These are phyloP conservation scores for Exophiala dermatitidis DNA, from an alignment of 2,329 filamentous ascomycete species.

Conservation along the genomic window DNA sequence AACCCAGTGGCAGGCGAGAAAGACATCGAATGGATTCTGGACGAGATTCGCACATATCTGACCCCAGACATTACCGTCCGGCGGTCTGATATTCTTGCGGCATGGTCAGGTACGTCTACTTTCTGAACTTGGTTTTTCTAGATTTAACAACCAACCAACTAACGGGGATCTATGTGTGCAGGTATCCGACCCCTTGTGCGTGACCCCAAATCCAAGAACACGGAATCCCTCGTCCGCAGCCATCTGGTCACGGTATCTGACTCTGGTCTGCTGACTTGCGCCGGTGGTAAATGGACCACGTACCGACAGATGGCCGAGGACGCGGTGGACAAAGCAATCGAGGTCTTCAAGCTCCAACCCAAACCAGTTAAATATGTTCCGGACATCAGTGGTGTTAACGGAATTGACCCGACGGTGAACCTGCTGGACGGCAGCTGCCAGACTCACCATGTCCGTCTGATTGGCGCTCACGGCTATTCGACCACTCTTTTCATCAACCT, in stretches of 20 bases:
- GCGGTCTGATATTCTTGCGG: constrained; percentile 74
- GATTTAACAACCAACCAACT: not conserved
- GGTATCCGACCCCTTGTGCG: constrained; percentile 76
- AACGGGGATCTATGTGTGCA: not conserved
- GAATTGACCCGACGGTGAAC: constrained; percentile 23
- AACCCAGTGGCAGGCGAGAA: constrained; percentile 74
- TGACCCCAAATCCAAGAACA: constrained; percentile 77
- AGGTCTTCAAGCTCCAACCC: constrained; percentile 23
- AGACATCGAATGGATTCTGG: constrained; percentile 81
- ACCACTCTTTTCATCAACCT: constrained; percentile 91
- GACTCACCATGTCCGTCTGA: constrained; percentile 71
- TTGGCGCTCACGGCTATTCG: constrained; percentile 80
- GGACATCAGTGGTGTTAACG: constrained; percentile 25
- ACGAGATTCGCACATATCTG: constrained; percentile 73
- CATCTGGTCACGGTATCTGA: constrained; percentile 74
- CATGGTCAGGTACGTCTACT: constrained; percentile 59
- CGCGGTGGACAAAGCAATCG: constrained; percentile 60
- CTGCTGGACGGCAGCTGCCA: constrained; percentile 62
- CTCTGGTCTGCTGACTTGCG: constrained; percentile 74
- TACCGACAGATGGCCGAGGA: constrained; percentile 92
- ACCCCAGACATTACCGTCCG: constrained; percentile 78
- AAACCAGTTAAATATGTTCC: constrained; percentile 21
- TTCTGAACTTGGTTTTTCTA: not conserved
- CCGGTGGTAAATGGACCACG: constrained; percentile 87
- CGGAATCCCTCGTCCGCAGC: constrained; percentile 78